Evolutionary conservation across 306 rosid genomes (phyloP).

Genomic region (Malus sieversii): DNA sequence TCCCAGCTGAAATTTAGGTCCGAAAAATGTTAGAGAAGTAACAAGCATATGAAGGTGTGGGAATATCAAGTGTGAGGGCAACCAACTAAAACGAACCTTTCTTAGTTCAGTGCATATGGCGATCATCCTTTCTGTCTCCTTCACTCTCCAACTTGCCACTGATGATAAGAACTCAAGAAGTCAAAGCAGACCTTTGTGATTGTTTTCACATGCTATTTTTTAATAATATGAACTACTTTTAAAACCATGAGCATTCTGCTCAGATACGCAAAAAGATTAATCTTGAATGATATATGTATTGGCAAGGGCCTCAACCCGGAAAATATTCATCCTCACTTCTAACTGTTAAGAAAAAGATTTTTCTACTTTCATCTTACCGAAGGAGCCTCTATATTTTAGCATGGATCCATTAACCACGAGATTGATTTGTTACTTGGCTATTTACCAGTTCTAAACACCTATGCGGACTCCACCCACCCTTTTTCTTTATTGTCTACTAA

Average conservation of each 20-base stretch:
- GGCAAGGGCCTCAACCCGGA: background rate
- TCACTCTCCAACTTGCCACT: slow-evolving; percentile 99
- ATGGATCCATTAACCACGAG: background rate
- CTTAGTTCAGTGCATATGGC: slow-evolving; percentile 99
- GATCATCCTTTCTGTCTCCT: slow-evolving; percentile 98
- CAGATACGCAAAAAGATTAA: background rate
- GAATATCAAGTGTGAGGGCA: slow-evolving; percentile 7
- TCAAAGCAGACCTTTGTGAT: background rate
- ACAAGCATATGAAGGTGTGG: background rate
- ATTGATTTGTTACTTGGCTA: background rate
- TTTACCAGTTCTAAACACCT: background rate
- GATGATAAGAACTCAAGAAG: slow-evolving; percentile 16
- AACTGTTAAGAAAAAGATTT: background rate
- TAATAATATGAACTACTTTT: background rate
- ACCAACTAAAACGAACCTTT: slow-evolving; percentile 46
- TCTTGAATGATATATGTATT: background rate
- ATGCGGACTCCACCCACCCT: background rate
- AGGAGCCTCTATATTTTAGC: background rate
- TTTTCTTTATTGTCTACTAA: background rate
- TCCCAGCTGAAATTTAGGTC: slow-evolving; percentile 56
- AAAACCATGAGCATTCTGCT: background rate
- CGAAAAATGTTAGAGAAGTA: background rate
- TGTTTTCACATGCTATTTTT: background rate
- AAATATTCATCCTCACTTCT: background rate
- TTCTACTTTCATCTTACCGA: background rate